These are phyloP conservation scores for Capsicum pubescens DNA, from an alignment of 257 asterid species.

Conservation along the genomic window DNA sequence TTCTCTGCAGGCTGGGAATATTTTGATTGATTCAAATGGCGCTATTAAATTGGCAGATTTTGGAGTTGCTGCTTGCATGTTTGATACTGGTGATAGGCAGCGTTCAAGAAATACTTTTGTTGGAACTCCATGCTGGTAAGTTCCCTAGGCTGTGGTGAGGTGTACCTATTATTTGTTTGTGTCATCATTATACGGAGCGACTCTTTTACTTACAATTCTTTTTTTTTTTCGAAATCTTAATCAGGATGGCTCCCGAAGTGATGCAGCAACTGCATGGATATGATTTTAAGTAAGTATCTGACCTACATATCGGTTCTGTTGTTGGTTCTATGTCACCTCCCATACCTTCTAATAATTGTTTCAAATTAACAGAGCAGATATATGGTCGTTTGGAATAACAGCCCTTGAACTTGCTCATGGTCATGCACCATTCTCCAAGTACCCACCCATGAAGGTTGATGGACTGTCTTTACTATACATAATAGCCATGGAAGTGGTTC, in stretches of 20 bases:
- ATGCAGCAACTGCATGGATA: slow-evolving; percentile 99
- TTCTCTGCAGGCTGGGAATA: slow-evolving; percentile 90
- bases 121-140: slow-evolving; percentile 99
- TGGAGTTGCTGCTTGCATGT: slow-evolving; percentile 98
- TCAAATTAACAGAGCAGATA: slow-evolving; percentile 88
- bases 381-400: slow-evolving; percentile 98
- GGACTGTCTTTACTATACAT: slow-evolving; percentile 23
- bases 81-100: slow-evolving; percentile 96
- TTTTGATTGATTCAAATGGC: slow-evolving; percentile 81
- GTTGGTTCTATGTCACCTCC: slow-evolving; percentile 26
- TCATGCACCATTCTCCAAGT: slow-evolving; percentile 98
- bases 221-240: slow-evolving; percentile 27
- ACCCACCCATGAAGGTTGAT: slow-evolving; percentile 98
- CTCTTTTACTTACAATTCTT: slow-evolving; percentile 18
- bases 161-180: slow-evolving; percentile 18
- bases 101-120: slow-evolving; percentile 98
- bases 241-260: slow-evolving; percentile 99
- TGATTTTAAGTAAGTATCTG: slow-evolving; percentile 83
- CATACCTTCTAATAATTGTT: slow-evolving; percentile 32
- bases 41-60: slow-evolving; percentile 92
- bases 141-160: slow-evolving; percentile 7
- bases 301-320: slow-evolving; percentile 15
- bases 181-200: not conserved
- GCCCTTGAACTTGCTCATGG: slow-evolving; percentile 99
- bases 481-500: slow-evolving; percentile 27